Base-by-base conservation (phyloP, 768 basidiomycete genomes). In the Amanita brunnescens region DNA sequence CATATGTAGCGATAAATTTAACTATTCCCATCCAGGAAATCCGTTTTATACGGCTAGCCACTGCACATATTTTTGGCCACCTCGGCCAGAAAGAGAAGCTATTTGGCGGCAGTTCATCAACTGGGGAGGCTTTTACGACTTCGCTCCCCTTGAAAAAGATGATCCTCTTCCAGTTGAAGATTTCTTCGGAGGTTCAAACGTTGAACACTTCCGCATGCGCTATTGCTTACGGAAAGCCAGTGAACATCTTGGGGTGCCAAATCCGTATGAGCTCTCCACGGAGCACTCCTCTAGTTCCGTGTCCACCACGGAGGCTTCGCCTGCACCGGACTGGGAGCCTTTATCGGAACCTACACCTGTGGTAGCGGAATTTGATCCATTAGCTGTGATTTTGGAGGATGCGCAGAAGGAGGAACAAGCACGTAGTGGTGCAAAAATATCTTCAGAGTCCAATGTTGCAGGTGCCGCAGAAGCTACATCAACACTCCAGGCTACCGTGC, bases 71-170 rank as follows among this genome's bases (percentile, higher is more conserved):
- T 51, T 14, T 32, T 44, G 33, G 44, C 39, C 35, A 12, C 8
- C 13, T 9, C 52, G 50, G 4, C n/a, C 23, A 26, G 41, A 51
- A 23, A 41, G 44, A 18, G 52, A 53, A 13, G 37, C 43, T 23
- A 37, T 40, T 2, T 7, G 35, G 21, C 29, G 37, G 24, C 49
- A 55, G 46, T 44, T 53, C 21, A 53, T 71, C 9, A 52, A 57
- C 29, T 74, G 72, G 72, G 71, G 70, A 41, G 70, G 70, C 5
- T 71, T 72, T 52, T 49, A 64, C 38, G 41, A 54, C 6, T 54
- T 70, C 21, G 35, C 62, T 23, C 68, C 70, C 16, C 61, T 70
- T 30, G 57, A 62, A 7, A 48, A 54, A 12, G 47, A 58, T 23
- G 55, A 45, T 1, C 38, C 35, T 13, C 57, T 71, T 18, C 18